A percentile compares a stretch with the other conserved stretches of the same genome.
Evolutionary conservation across 108 stramenopile species (phyloP).

Genomic region (Cyclotella kingstonii): DNA sequence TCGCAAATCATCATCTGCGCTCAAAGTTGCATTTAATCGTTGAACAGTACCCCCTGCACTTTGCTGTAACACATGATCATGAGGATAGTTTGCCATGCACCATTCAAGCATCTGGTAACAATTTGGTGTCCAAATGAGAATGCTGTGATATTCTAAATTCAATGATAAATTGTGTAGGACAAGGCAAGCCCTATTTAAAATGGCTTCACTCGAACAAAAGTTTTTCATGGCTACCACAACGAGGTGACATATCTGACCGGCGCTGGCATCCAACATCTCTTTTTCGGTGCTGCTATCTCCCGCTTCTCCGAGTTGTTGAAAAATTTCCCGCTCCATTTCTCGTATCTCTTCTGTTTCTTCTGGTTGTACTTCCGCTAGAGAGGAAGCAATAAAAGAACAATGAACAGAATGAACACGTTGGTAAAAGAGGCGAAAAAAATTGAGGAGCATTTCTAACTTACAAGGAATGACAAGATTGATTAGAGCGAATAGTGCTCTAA

Average conservation of each 20-base stretch:
- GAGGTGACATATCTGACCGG: slow-evolving; percentile 64
- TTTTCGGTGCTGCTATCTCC: slow-evolving; percentile 54
- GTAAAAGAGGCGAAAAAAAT: background rate
- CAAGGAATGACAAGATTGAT: slow-evolving; percentile 92
- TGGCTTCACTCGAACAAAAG: slow-evolving; percentile 86
- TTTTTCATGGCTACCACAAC: slow-evolving; percentile 87
- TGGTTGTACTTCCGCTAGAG: slow-evolving; percentile 38
- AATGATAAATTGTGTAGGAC: slow-evolving; percentile 91
- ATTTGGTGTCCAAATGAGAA: slow-evolving; percentile 79
- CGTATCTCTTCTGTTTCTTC: slow-evolving; percentile 42
- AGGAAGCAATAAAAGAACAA: background rate
- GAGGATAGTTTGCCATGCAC: slow-evolving; percentile 79
- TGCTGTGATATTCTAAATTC: slow-evolving; percentile 70
- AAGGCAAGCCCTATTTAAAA: slow-evolving; percentile 89
- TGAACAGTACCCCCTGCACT: slow-evolving; percentile 82
- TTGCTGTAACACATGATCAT: slow-evolving; percentile 82
- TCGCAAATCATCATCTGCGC: slow-evolving; percentile 38
- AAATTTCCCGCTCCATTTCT: slow-evolving; percentile 40
- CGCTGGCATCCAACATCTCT: slow-evolving; percentile 76
- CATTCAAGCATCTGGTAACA: slow-evolving; percentile 87
- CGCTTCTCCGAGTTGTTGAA: slow-evolving; percentile 44
- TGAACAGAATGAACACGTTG: background rate
- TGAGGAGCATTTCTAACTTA: slow-evolving; percentile 32
- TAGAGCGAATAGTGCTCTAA: slow-evolving; percentile 89
- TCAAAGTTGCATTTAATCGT: slow-evolving; percentile 62